Evolutionary conservation across 208 protist genomes (phyloP), one percentile per base, ranked within the genome.

Genomic region (Leishmania martiniquensis): DNA sequence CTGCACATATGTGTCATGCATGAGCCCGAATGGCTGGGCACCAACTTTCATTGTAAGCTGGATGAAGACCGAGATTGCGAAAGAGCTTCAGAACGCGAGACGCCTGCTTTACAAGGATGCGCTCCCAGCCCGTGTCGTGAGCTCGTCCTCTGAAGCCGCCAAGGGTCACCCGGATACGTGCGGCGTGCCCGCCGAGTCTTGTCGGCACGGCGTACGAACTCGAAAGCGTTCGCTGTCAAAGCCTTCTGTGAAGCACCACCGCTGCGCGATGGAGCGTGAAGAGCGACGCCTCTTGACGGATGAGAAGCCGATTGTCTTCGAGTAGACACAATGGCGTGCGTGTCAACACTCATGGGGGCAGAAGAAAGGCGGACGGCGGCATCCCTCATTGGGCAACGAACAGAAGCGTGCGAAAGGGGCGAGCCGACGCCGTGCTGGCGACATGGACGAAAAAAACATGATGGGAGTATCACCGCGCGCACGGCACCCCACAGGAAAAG

Each of bases 11-110:
- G 87, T 91, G 45, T 91, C 85, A 20, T 95, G 90, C 86, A 93
- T 97, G 89, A 95, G 88, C 75, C 93, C 91, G 13, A 90, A 92
- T 69, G 93, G 91, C 37, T 97, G 93, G 91, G 88, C 91, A 22
- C 93, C 93, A 29, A 91, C 91, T 6, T 97, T 97, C 72, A 82
- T 97, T n/a, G 80, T 97, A 3, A 87, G 89, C 60, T 97, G 90
- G 89, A 86, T 97, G 78, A 94, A 96, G 87, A 87, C 83, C 20
- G 90, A 88, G 71, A 93, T 96, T 68, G 91, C 82, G 12, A 95
- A 95, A 77, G 93, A 97, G 82, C 75, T 97, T 42, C 76, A 85
- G 70, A 72, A 79, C 47, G 83, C 84, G 34, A 90, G 93, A 25
- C 82, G 85, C 25, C 76, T 97, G 65, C 73, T 95, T 15, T 96